These are phyloP conservation scores for Syzygium syzygioides DNA, from an alignment of 441 rosid genomes.

Conservation along the genomic window DNA sequence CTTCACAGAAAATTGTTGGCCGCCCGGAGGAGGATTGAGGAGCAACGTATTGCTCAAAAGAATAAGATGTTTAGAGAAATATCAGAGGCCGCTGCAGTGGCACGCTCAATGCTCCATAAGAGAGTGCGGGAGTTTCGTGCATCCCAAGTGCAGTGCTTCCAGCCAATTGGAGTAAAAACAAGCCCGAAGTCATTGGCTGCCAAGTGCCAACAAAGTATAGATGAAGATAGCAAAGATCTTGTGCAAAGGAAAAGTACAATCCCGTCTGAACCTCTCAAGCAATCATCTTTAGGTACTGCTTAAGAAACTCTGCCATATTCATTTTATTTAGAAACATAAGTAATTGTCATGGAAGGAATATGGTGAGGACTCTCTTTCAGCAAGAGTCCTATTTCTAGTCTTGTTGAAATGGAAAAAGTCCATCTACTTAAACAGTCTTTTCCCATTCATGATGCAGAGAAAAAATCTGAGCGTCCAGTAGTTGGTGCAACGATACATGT, in stretches of 20 bases:
- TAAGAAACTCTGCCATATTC: not conserved
- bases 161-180: conserved; percentile 21
- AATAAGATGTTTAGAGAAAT: conserved; percentile 45
- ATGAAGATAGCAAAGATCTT: conserved; percentile 14
- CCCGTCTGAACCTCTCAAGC: conserved; percentile 22
- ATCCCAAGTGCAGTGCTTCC: conserved; percentile 31
- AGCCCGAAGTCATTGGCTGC: conserved; percentile 15
- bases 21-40: conserved; percentile 44
- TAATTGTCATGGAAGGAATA: not conserved
- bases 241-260: conserved; percentile 6
- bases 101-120: conserved; percentile 63
- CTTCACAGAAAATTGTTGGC: conserved; percentile 45
- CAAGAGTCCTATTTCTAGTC: not conserved
- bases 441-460: conserved; percentile 21
- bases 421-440: conserved; percentile 1
- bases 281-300: conserved; percentile 22
- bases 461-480: conserved; percentile 36
- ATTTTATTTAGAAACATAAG: not conserved
- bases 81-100: conserved; percentile 48
- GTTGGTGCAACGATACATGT: conserved; percentile 60
- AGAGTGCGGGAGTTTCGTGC: conserved; percentile 51
- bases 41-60: conserved; percentile 41
- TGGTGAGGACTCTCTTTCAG: not conserved
- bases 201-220: conserved; percentile 9
- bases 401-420: not conserved